Conservation (phyloP, 2,329 filamentous ascomycete genomes). For the Neurospora sp. region DNA sequence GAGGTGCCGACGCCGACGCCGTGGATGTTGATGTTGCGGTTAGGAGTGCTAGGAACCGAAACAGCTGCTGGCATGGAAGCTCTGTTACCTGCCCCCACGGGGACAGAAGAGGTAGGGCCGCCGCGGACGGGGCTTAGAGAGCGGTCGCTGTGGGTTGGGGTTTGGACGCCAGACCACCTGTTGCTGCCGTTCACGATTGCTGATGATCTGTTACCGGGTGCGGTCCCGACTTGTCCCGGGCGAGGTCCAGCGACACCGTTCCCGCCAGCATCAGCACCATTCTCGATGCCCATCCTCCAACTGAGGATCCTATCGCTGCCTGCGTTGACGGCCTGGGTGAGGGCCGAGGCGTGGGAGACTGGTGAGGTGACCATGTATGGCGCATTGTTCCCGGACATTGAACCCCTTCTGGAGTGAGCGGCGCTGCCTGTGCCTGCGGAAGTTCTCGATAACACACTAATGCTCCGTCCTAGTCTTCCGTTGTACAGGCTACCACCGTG, state of each 20-base stretch:
- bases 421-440: conserved; percentile 34
- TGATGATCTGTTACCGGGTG: background rate
- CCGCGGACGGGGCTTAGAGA: conserved; percentile 39
- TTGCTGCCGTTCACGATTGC: conserved; percentile 21
- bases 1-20: background rate
- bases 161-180: conserved; percentile 13
- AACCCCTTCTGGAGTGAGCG: conserved; percentile 42
- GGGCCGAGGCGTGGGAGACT: conserved; percentile 23
- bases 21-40: background rate
- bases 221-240: background rate
- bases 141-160: conserved; percentile 38
- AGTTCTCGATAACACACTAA: conserved; percentile 45
- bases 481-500: conserved; percentile 48
- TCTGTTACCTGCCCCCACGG: background rate
- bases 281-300: conserved; percentile 65
- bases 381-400: conserved; percentile 26
- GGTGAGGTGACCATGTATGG: background rate
- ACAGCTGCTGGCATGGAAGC: background rate
- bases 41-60: background rate
- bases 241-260: conserved; percentile 4
- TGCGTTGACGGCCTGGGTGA: conserved; percentile 18
- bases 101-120: background rate
- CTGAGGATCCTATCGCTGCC: conserved; percentile 69
- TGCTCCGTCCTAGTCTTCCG: conserved; percentile 48
- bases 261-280: conserved; percentile 25